These are phyloP conservation scores for Cyclostephanos invisitatus DNA, from an alignment of 108 stramenopile species.

Conservation along the genomic window DNA sequence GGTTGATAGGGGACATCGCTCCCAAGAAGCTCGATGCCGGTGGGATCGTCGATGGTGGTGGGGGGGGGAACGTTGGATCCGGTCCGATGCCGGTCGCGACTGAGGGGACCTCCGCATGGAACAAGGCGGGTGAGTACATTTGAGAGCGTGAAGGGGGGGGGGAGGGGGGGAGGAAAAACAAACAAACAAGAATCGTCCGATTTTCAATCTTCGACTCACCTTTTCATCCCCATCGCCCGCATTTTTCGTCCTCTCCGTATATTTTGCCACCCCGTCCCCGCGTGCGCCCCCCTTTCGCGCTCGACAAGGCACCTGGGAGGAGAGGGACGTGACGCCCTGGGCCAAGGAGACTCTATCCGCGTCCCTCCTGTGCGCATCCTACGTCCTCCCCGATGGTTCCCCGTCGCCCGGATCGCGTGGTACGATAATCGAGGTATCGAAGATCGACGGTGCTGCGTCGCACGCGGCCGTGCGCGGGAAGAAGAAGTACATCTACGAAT, in stretches of 20 bases:
- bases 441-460: constrained; percentile 83
- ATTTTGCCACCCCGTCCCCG: too few relatives aligned
- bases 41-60: constrained; percentile 20
- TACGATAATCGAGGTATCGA: constrained; percentile 38
- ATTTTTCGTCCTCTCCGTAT: too few relatives aligned
- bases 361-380: constrained; percentile 54
- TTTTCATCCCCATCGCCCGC: neutral
- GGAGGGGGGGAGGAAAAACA: neutral
- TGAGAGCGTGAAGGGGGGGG: too few relatives aligned
- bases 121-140: constrained; percentile 73
- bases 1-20: constrained; percentile 93
- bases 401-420: constrained; percentile 69
- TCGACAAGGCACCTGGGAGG: constrained; percentile 87
- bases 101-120: constrained; percentile 74
- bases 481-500: constrained; percentile 91
- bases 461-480: constrained; percentile 89
- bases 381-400: constrained; percentile 61
- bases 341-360: constrained; percentile 70
- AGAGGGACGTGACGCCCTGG: constrained; percentile 86
- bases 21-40: constrained; percentile 78
- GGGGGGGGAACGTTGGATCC: constrained; percentile 14
- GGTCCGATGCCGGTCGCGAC: neutral
- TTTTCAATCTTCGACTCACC: neutral
- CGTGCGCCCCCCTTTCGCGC: neutral
- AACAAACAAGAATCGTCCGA: neutral